These are phyloP conservation scores for Aureobasidium sp. DNA, from an alignment of 2,329 filamentous ascomycete species.

Conservation along the genomic window DNA sequence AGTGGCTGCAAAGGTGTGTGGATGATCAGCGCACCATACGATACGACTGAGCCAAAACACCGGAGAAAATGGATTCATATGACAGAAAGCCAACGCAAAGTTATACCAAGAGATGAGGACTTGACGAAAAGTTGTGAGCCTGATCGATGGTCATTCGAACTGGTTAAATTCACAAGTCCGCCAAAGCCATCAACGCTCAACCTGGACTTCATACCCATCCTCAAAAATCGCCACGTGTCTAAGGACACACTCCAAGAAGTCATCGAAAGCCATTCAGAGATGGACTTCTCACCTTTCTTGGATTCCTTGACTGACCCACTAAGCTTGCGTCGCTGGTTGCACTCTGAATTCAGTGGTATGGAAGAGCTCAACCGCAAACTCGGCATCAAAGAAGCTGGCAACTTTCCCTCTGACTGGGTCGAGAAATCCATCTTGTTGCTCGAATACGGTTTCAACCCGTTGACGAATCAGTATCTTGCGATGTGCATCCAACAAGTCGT, in stretches of 20 bases:
- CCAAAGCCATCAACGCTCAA: conserved; percentile 52
- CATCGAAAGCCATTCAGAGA: conserved; percentile 41
- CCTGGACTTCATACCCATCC: conserved; percentile 58
- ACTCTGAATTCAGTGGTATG: conserved; percentile 35
- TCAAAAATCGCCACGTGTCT: conserved; percentile 51
- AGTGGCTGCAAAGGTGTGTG: conserved; percentile 70
- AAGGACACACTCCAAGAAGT: conserved; percentile 38
- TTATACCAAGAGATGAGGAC: conserved; percentile 42
- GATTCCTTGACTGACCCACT: conserved; percentile 42
- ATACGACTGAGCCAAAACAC: conserved; percentile 34
- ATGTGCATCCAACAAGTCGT: conserved; percentile 39
- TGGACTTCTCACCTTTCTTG: conserved; percentile 46
- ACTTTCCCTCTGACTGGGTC: conserved; percentile 41
- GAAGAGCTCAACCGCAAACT: conserved; percentile 25
- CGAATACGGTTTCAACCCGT: conserved; percentile 29
- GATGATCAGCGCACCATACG: conserved; percentile 49
- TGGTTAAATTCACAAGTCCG: conserved; percentile 42
- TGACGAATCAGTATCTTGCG: conserved; percentile 16
- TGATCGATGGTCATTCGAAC: conserved; percentile 56
- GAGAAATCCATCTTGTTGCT: conserved; percentile 50
- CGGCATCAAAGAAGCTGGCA: conserved; percentile 35
- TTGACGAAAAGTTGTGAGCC: conserved; percentile 33
- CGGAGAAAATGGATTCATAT: conserved; percentile 55
- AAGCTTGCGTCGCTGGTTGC: conserved; percentile 47
- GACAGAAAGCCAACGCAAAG: conserved; percentile 59